Evolutionary conservation across 139 green algal species (phyloP), one percentile per base, ranked within the genome.

Genomic region (Volvox africanus): DNA sequence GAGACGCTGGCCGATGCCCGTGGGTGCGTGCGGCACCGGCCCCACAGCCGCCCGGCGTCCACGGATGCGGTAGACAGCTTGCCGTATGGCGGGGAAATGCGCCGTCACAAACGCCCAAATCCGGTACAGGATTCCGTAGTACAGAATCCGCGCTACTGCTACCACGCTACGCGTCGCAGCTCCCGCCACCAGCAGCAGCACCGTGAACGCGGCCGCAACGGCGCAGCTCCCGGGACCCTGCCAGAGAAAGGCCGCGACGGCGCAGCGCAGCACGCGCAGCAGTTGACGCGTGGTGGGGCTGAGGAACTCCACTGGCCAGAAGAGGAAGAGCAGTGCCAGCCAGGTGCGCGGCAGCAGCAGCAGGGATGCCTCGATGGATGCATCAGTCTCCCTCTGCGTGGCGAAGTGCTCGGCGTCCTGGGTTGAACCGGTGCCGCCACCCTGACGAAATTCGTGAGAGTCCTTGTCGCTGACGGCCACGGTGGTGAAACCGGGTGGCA

Each of bases 141-240:
- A 28, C 35, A 68, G 30, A 28, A 89, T 80, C 14, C 22, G 36
- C 24, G 65, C 14, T 17, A 81, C 69, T 5, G 26, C 17, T 0
- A 55, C 36, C 9, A 28, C 2, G 24, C 2, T 55, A 11, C 85
- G 85, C 16, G 71, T 61, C 19, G 61, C 16, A 1, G 77, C 9
- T 9, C 30, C 82, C 36, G 67, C 12, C 55, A 20, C 37, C 18
- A 16, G 13, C 26, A 82, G 21, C 0, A 81, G 13, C 68, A 50
- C 19, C 68, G 26, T 28, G 12, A n/a, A 2, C 14, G 22, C 1
- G 2, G 50, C 16, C 22, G 18, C 69, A 2, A 82, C 13, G 0
- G 61, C 24, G 0, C 32, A 2, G 71, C 85, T 89, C 28, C 85
- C 85, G 2, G 85, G 85, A 0, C 85, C 85, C 50, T 89, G 85